Evolutionary conservation across 495 filamentous ascomycete genomes (phyloP), one percentile per base, ranked within the genome.

Genomic region (Penicillium canariense): DNA sequence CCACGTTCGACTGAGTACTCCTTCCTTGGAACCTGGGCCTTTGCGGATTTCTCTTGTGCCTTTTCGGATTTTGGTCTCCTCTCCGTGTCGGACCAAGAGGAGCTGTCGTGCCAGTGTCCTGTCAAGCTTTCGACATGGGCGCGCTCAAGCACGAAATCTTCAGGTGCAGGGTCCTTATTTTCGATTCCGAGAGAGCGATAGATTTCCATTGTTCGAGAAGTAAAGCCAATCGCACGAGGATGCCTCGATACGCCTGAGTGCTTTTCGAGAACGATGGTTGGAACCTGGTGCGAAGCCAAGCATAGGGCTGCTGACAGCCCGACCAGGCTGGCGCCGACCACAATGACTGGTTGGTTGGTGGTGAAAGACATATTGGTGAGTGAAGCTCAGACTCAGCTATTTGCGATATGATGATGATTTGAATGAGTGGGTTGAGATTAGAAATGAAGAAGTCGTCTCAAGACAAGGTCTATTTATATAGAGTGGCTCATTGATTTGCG

Each of bases 141-240:
- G 7, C 70, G 52, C 46, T 55, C 40, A 40, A 70, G 56, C 54
- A 36, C 36, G 40, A 68, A 63, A 46, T 66, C 48, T 25, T 56
- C 50, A 1, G 61, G 56, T 0, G 60, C 60, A 0, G 66, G 65
- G 11, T 71, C 59, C 9, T 52, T 38, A 17, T 66, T 62, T 7
- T 65, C 66, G 9, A 74, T 55, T 2, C 61, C 66, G 7, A 72
- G 45, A 10, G 31, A 30, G 4, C 63, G 63, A 43, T 57, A 73
- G 2, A 72, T 63, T 32, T 75, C 72, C 61, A 73, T 69, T 3
- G 65, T 72, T 15, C 72, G 65, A 3, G 67, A 40, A 0, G 63
- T 72, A 32, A 72, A 64, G 7, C 68, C 67, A 15, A 70, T 63
- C 10, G 69, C 69, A 11, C 67, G 65, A 2, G 72, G 72, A 27